These are phyloP conservation scores for Cladophialophora exuberans DNA, from an alignment of 2,329 filamentous ascomycete genomes.

Conservation along the genomic window DNA sequence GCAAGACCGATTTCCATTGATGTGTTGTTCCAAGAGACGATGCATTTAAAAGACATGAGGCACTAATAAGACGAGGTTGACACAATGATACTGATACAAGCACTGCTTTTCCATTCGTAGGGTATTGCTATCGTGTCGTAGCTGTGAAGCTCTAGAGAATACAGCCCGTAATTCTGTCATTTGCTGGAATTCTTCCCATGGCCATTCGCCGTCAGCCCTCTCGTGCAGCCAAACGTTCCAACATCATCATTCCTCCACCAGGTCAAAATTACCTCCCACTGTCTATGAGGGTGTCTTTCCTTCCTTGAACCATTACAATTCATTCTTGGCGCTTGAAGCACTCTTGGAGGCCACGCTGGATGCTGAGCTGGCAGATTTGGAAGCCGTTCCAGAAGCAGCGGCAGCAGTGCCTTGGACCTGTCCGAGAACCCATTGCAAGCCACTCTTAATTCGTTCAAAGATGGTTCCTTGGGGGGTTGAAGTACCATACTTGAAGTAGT, in stretches of 20 bases:
- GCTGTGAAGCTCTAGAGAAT: constrained; percentile 27
- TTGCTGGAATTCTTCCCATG: constrained; percentile 5
- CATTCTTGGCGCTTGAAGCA: constrained; percentile 25
- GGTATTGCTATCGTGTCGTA: constrained; percentile 28
- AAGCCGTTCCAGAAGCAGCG: constrained; percentile 44
- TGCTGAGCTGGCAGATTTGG: constrained; percentile 28
- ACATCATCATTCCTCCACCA: constrained; percentile 10
- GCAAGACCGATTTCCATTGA: constrained; percentile 45
- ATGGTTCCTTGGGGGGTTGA: constrained; percentile 67
- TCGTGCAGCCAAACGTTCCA: too few species aligned
- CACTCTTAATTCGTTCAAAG: constrained; percentile 62
- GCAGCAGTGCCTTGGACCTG: constrained; percentile 41
- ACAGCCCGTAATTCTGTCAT: constrained; percentile 11
- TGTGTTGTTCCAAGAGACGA: background rate
- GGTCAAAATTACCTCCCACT: background rate
- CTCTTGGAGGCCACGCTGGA: constrained; percentile 26
- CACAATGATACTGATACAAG: constrained; percentile 2
- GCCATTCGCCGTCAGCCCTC: too few species aligned
- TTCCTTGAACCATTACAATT: constrained; percentile 22
- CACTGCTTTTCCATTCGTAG: constrained; percentile 15
- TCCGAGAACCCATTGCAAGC: constrained; percentile 52
- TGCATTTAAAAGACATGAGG: background rate
- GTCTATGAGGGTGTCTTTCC: constrained; percentile 11
- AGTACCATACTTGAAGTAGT: constrained; percentile 77
- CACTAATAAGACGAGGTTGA: background rate